Evolutionary conservation across 176 grass and related monocot species (phyloP).

Genomic region (Leersia perrieri): DNA sequence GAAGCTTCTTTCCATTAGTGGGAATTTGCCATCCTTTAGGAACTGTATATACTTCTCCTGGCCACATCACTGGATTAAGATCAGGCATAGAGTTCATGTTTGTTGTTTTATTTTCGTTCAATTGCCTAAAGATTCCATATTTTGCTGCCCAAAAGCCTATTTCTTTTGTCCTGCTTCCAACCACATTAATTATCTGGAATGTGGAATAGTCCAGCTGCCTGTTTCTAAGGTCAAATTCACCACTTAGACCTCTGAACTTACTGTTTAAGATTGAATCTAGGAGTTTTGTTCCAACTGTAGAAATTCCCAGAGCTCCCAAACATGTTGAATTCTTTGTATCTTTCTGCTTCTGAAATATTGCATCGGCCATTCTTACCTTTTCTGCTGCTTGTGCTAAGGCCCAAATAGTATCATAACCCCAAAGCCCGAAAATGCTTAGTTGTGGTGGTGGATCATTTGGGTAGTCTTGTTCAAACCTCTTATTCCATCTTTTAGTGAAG

Average conservation of each 20-base stretch:
- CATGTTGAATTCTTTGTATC: no score
- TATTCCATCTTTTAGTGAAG: slow-evolving; percentile 53
- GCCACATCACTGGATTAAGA: slow-evolving; percentile 35
- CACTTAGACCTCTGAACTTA: slow-evolving; percentile 57
- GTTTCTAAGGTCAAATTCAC: slow-evolving; percentile 42
- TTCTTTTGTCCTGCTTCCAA: slow-evolving; percentile 2
- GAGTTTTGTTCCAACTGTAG: no score
- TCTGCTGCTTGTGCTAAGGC: slow-evolving; percentile 45
- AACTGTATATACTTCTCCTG: slow-evolving; percentile 13
- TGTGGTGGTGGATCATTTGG: slow-evolving; percentile 29
- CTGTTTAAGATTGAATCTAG: no score
- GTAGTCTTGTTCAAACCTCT: slow-evolving; percentile 39
- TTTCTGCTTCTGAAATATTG: slow-evolving; percentile 23
- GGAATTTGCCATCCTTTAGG: slow-evolving; percentile 38
- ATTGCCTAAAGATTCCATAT: slow-evolving; percentile 16
- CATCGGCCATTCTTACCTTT: slow-evolving; percentile 13
- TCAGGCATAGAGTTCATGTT: neutral
- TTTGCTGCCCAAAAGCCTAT: slow-evolving; percentile 44
- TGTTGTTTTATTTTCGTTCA: neutral
- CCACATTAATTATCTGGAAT: slow-evolving; percentile 62
- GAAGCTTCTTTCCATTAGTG: slow-evolving; percentile 27
- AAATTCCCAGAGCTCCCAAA: no score
- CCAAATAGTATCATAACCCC: slow-evolving; percentile 58
- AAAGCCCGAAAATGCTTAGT: slow-evolving; percentile 31
- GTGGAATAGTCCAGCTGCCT: slow-evolving; percentile 33